These are phyloP conservation scores for Elasticomyces elasticus DNA, from an alignment of 495 filamentous ascomycete genomes.

Conservation along the genomic window DNA sequence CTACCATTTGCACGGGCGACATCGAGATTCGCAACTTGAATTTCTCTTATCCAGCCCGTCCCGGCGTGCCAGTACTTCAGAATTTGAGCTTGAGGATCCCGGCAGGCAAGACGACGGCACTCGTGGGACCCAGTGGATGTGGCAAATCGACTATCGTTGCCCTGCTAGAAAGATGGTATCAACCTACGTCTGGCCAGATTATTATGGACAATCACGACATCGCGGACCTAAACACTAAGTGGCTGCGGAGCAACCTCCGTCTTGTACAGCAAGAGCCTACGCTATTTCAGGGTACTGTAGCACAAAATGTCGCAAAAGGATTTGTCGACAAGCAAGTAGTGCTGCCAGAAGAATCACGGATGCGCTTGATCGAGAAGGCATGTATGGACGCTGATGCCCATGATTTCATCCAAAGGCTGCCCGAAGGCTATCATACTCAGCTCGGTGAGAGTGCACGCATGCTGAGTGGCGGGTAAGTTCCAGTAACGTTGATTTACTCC, in stretches of 20 bases:
- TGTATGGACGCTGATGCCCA: conserved; percentile 19
- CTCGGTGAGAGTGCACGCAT: conserved; percentile 22
- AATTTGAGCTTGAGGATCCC: conserved; percentile 21
- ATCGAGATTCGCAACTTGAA: conserved; percentile 20
- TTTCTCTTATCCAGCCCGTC: conserved; percentile 28
- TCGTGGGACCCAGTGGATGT: conserved; percentile 27
- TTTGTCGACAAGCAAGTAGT: conserved; percentile 17
- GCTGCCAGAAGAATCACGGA: conserved; percentile 8
- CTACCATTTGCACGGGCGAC: conserved; percentile 18
- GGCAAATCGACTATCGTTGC: conserved; percentile 31
- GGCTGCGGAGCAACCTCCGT: conserved; percentile 21
- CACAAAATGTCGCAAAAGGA: conserved; percentile 23
- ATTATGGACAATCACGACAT: conserved; percentile 16
- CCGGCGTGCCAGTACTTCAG: conserved; percentile 20
- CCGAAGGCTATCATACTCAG: conserved; percentile 25
- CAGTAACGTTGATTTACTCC: no score
- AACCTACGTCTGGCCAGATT: conserved; percentile 22
- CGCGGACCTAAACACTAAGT: conserved; percentile 16
- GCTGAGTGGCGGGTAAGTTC: conserved; percentile 25
- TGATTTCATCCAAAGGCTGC: conserved; percentile 23
- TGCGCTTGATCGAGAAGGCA: conserved; percentile 22
- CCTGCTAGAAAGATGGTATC: conserved; percentile 26
- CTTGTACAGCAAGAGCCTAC: conserved; percentile 27
- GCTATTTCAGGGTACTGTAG: conserved; percentile 23
- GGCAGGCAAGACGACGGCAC: conserved; percentile 26